phyloP scores from a whole-genome alignment of 2,329 filamentous ascomycete genomes.

The Arachnopeziza araneosa region DNA sequence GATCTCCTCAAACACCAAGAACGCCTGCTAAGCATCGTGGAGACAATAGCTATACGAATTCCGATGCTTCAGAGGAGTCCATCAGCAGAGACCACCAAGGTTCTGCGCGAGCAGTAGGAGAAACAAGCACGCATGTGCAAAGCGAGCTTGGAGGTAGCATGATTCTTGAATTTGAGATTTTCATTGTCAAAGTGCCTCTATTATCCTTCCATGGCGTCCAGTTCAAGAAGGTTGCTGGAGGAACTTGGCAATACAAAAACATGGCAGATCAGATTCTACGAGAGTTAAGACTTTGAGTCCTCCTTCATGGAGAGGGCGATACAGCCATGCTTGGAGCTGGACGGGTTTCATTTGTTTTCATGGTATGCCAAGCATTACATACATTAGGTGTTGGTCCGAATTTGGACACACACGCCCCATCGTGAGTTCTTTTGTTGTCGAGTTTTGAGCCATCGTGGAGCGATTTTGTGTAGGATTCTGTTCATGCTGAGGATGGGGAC shows the following conservation, averaged over 20 bases:
- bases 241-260: slow-evolving; percentile 98
- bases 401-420: neutral
- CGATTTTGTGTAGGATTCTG: neutral
- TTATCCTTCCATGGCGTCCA: slow-evolving; percentile 92
- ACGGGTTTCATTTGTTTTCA: neutral
- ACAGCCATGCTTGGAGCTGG: neutral
- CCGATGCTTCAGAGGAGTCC: slow-evolving; percentile 79
- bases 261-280: slow-evolving; percentile 95
- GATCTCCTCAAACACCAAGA: slow-evolving; percentile 43
- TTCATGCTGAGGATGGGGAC: neutral
- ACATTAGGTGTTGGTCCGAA: neutral
- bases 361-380: neutral
- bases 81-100: slow-evolving; percentile 47
- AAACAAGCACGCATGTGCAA: slow-evolving; percentile 88
- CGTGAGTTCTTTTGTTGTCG: neutral
- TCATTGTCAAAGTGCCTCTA: slow-evolving; percentile 95
- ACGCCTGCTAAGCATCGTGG: slow-evolving; percentile 40
- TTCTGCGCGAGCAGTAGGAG: slow-evolving; percentile 62
- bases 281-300: slow-evolving; percentile 69
- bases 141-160: slow-evolving; percentile 81
- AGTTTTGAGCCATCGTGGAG: neutral
- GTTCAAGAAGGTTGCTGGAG: slow-evolving; percentile 93
- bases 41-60: slow-evolving; percentile 76
- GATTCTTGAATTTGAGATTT: slow-evolving; percentile 86
- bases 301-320: neutral